A percentile compares a stretch with the other conserved stretches of the same genome.
These are phyloP conservation scores for Dictyostelium capitatum DNA, from an alignment of 78 protist species.

Conservation along the genomic window DNA sequence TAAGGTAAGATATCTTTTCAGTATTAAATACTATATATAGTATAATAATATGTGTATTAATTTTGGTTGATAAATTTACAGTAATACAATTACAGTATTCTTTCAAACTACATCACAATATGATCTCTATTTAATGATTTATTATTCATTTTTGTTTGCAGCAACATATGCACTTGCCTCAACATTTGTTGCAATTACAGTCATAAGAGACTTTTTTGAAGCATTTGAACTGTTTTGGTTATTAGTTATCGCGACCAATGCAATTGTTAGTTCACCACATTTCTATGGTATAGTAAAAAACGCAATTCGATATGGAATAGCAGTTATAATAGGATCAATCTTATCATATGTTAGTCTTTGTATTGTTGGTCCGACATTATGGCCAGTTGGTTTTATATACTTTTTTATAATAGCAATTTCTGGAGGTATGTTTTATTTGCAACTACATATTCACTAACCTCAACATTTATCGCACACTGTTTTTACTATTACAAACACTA, in stretches of 20 bases:
- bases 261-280: background rate
- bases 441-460: too few species aligned
- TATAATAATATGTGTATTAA: too few species aligned
- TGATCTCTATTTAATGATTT: background rate
- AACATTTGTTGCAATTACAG: background rate
- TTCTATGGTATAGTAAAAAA: background rate
- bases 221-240: background rate
- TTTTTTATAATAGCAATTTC: background rate
- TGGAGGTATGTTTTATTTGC: too few species aligned
- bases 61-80: background rate
- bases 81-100: background rate
- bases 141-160: slow-evolving; percentile 7
- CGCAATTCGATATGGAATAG: background rate
- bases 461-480: too few species aligned
- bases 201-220: background rate
- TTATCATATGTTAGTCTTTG: background rate
- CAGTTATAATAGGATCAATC: background rate
- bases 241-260: background rate
- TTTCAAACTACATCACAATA: background rate
- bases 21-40: too few species aligned
- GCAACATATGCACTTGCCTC: background rate
- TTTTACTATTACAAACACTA: too few species aligned
- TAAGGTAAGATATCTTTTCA: too few species aligned
- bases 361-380: background rate
- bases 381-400: background rate